Evolutionary conservation across 371 early-diverging fungal species (phyloP), one percentile per base, ranked within the genome.

Genomic region (Mucor lusitanicus): DNA sequence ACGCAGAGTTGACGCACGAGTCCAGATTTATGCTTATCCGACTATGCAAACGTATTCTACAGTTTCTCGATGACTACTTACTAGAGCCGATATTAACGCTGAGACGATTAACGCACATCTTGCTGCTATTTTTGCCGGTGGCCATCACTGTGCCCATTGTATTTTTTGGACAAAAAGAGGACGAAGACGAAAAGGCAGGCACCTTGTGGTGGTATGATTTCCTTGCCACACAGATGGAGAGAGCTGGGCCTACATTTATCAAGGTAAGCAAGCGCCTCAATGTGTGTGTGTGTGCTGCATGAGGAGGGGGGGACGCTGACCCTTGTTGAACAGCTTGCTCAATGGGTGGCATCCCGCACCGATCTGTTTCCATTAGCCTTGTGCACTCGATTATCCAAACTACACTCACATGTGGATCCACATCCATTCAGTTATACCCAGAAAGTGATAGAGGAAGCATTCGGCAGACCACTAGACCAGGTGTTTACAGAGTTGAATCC

Each of bases 261-360:
- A 97, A 97, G 80, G 90, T 87, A 75, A 65, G 28, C 15, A 15
- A 19, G 19, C 21, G 40, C 40, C 1, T 3, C 3, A 15, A 40
- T 40, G 15, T 35, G 6, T 35, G 11, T 42, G 42, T 42, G 17
- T 30, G 30, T 30, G 30, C 3, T 3, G 30, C 30, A 30, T 12
- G 15, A 42, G 6, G 7, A 33, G 33, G 15, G n/a, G 6, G 7
- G 7, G 33, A 33, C 3, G 8, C 33, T 56, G 8, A 23, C 5
- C 9, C 21, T 23, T 48, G 1, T 1, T 1, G 17, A 93, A 33
- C 3, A 33, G 91, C 78, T 99, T 8, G 93, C 94, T 1, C 99
- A 99, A 85, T 99, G 97, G 96, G 94, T 97, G 6, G 93, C 95
- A 17, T 94, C 97, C 17, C 84, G 99, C 42, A 85, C 92, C 11